Evolutionary conservation across 352 stramenopile genomes (phyloP).

Genomic region (Phytophthora capsici): DNA sequence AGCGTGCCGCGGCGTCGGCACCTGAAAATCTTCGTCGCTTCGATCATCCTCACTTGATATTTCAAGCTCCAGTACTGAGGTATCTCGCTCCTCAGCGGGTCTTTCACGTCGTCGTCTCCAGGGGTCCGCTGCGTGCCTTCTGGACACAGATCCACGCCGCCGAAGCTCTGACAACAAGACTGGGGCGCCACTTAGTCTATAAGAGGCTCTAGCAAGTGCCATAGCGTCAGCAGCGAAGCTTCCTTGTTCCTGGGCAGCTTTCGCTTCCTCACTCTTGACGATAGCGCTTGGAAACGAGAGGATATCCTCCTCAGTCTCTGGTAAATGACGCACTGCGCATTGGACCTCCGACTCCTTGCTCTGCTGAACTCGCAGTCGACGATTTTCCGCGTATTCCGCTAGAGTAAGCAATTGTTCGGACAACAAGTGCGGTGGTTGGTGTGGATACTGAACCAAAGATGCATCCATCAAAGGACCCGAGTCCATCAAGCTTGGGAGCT

Average conservation of each 20-base stretch:
- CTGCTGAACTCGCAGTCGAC: conserved; percentile 67
- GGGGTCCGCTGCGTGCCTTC: conserved; percentile 23
- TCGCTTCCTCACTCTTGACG: conserved; percentile 24
- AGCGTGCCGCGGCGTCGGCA: conserved; percentile 50
- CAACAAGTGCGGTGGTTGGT: conserved; percentile 76
- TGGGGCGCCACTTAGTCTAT: conserved; percentile 75
- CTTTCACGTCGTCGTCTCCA: conserved; percentile 42
- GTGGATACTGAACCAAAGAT: conserved; percentile 71
- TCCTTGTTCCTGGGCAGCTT: conserved; percentile 1
- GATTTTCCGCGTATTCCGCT: conserved; percentile 69
- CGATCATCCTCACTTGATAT: conserved; percentile 89
- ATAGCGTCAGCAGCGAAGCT: conserved; percentile 24
- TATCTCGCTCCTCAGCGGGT: conserved; percentile 81
- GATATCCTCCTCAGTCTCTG: conserved; percentile 52
- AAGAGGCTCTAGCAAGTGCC: conserved; percentile 52
- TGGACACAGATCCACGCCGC: conserved; percentile 35
- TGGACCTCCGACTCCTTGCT: conserved; percentile 70
- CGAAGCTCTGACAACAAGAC: conserved; percentile 77
- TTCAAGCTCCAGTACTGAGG: conserved; percentile 81
- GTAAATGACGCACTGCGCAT: conserved; percentile 59
- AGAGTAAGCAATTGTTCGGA: conserved; percentile 38
- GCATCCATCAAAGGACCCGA: conserved; percentile 80
- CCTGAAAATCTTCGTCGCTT: conserved; percentile 89
- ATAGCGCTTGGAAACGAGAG: conserved; percentile 62
- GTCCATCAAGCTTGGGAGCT: conserved; percentile 87